A percentile compares a stretch with the other conserved stretches of the same genome.
phyloP scores from a whole-genome alignment of 2,329 filamentous ascomycete genomes.

The Aaosphaeria arxii region DNA sequence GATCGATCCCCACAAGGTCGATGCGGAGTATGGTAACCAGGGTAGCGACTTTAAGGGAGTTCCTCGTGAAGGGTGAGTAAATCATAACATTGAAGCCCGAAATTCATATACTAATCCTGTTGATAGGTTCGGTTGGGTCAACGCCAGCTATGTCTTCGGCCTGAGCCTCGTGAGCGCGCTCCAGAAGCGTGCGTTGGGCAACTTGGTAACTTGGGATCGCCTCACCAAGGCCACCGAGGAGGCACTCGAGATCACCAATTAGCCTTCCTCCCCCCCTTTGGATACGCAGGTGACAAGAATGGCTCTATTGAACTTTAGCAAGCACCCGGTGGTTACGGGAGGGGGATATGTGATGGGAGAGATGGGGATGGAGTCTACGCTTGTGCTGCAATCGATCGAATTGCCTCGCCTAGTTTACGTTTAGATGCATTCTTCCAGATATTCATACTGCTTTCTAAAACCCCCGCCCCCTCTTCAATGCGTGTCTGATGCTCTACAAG shows the following conservation, averaged over 20 bases:
- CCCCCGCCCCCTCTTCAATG: too few species aligned
- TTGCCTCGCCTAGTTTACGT: too few species aligned
- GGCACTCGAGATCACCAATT: conserved; percentile 24
- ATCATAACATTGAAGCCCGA: background rate
- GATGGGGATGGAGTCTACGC: too few species aligned
- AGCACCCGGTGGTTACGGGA: too few species aligned
- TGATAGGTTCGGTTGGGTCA: conserved; percentile 92
- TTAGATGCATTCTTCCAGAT: too few species aligned
- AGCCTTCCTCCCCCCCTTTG: background rate
- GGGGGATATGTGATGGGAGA: too few species aligned
- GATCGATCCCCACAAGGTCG: conserved; percentile 87
- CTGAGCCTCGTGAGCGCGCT: conserved; percentile 84
- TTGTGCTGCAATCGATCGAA: too few species aligned
- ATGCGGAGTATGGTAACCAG: conserved; percentile 97
- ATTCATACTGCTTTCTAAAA: too few species aligned
- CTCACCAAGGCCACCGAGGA: conserved; percentile 65
- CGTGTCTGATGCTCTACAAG: too few species aligned
- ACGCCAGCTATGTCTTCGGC: conserved; percentile 94
- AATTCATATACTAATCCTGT: background rate
- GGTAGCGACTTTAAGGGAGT: conserved; percentile 94
- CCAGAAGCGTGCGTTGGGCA: conserved; percentile 83
- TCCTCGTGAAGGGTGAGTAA: conserved; percentile 85
- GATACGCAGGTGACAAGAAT: too few species aligned
- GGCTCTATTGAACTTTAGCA: too few species aligned
- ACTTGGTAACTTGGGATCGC: conserved; percentile 80